Base-by-base conservation (phyloP, 257 asterid species). In the Orobanche coerulescens region DNA sequence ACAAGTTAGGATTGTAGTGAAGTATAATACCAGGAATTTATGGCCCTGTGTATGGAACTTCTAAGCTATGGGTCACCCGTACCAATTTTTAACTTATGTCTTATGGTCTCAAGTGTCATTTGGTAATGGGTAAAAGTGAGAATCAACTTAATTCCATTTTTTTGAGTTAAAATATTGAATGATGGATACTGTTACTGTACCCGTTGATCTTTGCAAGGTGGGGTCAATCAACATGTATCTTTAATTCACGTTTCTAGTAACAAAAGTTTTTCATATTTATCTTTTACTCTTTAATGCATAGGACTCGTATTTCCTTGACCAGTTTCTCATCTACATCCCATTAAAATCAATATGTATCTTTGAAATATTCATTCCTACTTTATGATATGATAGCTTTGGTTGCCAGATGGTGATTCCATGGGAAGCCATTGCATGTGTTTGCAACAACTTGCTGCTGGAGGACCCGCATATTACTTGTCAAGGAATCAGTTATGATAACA, bases 351-450 rank as follows among this genome's bases (percentile, higher is more conserved):
- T 5, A 22, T 50, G 22, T 58, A 31, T 42, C 53, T 64, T 65
- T 30, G 47, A 26, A 33, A 31, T 54, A 19, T 28, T 59, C 63
- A 31, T 54, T 44, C 61, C 61, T 54, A 13, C 39, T 58, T 57
- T 65, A 36, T 44, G 14, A 44, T 36, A 47, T 39, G 25, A 6
- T 74, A 71, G 62, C 62, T 75, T 77, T 74, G 77, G 70, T 48
- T 79, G 76, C 53, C 88, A 93, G 98, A 81, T 89, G 82, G 94
- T 93, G 80, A 86, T 93, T 81, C 95, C 98, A 10, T 93, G 98
- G 97, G 92, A 81, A 74, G 94, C 97, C 69, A 84, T 89, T 79
- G 84, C 83, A 76, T 78, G 86, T 73, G 82, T 83, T 62, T 88
- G 87, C 79, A 70, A 74, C 69, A 80, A 71, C 66, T 74, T 82